phyloP scores from a whole-genome alignment of 768 basidiomycete species.

The Russula sp. region DNA sequence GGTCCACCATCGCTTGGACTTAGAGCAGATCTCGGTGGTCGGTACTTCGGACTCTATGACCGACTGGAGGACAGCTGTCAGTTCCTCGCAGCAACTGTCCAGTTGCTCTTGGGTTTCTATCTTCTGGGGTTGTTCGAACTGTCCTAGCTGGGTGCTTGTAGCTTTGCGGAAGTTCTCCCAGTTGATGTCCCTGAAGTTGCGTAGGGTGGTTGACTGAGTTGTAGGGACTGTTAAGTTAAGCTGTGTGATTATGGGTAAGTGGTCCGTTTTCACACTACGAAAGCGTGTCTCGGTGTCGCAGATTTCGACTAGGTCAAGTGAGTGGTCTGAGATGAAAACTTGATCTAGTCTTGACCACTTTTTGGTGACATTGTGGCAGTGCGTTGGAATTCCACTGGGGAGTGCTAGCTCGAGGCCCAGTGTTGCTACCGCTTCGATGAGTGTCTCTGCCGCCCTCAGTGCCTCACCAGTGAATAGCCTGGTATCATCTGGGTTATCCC shows the following conservation, averaged over 20 bases:
- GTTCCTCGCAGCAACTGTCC: not conserved
- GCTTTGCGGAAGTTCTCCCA: not conserved
- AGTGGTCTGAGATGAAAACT: not conserved
- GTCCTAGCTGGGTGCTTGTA: not conserved
- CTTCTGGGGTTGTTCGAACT: not conserved
- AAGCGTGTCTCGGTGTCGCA: not conserved
- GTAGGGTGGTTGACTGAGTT: too few relatives aligned
- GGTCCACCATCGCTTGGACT: conserved; percentile 3
- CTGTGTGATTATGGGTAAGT: not conserved
- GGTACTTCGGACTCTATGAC: not conserved
- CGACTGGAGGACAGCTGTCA: not conserved
- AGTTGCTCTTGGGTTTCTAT: not conserved
- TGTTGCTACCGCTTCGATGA: not conserved
- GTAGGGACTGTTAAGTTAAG: not conserved
- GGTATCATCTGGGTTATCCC: not conserved
- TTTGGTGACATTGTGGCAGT: not conserved
- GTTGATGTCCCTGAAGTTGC: not conserved
- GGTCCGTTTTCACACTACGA: not conserved
- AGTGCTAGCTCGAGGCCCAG: not conserved
- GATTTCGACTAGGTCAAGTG: not conserved
- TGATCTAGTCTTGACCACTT: not conserved
- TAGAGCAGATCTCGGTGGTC: fast-evolving
- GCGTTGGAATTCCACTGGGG: not conserved
- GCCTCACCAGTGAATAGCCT: not conserved
- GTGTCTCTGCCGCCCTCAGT: not conserved